phyloP scores from a whole-genome alignment of 2,329 filamentous ascomycete genomes.

The Calonectria henricotiae region DNA sequence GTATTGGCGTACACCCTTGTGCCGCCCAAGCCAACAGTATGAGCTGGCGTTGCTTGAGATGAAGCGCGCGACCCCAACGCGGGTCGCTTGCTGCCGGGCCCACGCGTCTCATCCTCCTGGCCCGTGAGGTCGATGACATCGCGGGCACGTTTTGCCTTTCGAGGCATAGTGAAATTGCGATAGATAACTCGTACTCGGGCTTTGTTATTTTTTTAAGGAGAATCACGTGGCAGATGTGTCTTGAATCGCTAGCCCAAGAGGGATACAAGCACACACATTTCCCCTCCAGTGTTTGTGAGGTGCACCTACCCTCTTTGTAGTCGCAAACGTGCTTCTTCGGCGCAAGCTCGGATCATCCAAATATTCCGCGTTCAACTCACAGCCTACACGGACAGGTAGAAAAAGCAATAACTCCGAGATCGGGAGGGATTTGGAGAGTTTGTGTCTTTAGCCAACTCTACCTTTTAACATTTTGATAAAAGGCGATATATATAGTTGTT shows the following conservation, averaged over 20 bases:
- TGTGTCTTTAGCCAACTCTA: no score
- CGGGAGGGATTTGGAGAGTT: no score
- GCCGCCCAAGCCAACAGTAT: conserved; percentile 42
- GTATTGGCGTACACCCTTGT: conserved; percentile 39
- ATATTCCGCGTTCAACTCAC: conserved; percentile 11
- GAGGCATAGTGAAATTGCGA: conserved; percentile 42
- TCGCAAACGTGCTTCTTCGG: conserved; percentile 28
- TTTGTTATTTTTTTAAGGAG: background rate
- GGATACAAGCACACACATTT: background rate
- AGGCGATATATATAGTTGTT: no score
- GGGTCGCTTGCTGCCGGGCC: conserved; percentile 49
- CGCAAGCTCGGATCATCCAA: conserved; percentile 16
- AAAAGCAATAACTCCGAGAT: no score
- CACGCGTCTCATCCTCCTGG: conserved; percentile 52
- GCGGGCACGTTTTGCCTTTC: conserved; percentile 57
- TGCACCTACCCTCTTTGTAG: background rate
- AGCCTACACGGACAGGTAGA: background rate
- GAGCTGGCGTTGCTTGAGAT: conserved; percentile 17
- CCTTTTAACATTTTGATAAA: no score
- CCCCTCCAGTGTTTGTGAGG: background rate
- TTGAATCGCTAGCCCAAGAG: background rate
- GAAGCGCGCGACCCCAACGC: conserved; percentile 38
- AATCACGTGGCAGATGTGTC: background rate
- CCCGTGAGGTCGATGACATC: conserved; percentile 63
- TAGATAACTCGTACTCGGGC: background rate